Base-by-base conservation (phyloP, 306 rosid genomes). In the Sphenostylis stenocarpa region DNA sequence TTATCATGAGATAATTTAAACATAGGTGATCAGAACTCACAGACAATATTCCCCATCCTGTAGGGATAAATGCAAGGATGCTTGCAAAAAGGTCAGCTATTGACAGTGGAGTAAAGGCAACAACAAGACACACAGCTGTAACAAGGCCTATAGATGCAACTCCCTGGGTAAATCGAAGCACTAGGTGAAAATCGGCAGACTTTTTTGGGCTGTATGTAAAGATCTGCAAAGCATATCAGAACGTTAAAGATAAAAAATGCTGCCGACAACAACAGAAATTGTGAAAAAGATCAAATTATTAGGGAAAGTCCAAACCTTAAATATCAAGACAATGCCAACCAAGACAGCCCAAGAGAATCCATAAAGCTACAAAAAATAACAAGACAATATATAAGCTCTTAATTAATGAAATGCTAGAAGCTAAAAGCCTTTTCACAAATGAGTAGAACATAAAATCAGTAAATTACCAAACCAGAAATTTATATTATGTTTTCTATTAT, bases 281-380 rank as follows among this genome's bases (percentile, higher is more conserved):
- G 31, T 3, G 14, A 52, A 69, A 69, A 49, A 4, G 47, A 67
- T 24, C 51, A 65, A 70, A 69, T 49, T 44, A 75, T 61, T 24
- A 38, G 56, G 82, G 48, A 61, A 68, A 29, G 51, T n/a, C 76
- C 89, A 81, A 83, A 95, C 99, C 99, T 95, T 95, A 79, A 88
- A 92, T 72, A 92, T 84, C 87, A 95, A 56, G 78, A 86, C 97
- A 77, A 95, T 41, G 70, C 81, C 88, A 70, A 92, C 85, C 81
- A 95, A 77, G 52, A 89, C 96, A 52, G 21, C 90, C 97, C 99
- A 95, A 12, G 99, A 95, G 88, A 88, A 92, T 75, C 99, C 99
- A 81, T 92, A 92, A 44, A 92, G 43, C 99, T 95, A 79, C 41
- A 84, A 21, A 84, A 45, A 81, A 56, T 61, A 31, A 73, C 61